These are phyloP conservation scores for Polygonum aviculare DNA, from an alignment of 148 eudicot genomes.

Conservation along the genomic window DNA sequence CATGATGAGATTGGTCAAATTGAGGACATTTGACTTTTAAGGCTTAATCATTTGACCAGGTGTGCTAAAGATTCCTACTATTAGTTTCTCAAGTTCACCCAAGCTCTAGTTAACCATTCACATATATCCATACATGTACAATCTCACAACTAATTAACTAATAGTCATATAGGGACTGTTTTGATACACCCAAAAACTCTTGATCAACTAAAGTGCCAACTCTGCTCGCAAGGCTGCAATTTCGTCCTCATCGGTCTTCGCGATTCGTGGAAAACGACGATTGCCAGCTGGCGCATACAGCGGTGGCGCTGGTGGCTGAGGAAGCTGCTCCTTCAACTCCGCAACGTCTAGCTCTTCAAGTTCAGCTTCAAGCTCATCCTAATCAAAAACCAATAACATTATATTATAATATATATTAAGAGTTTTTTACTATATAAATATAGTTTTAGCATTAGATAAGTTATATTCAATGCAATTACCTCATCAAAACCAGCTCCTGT, in stretches of 20 bases:
- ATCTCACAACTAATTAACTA: too few relatives aligned
- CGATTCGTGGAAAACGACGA: slow-evolving; percentile 16
- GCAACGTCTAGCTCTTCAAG: slow-evolving; percentile 28
- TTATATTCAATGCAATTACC: not conserved
- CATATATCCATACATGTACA: too few relatives aligned
- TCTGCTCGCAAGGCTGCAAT: slow-evolving; percentile 62
- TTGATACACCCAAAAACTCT: too few relatives aligned
- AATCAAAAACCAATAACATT: not conserved
- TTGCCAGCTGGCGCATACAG: slow-evolving; percentile 12
- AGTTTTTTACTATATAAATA: not conserved
- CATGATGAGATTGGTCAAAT: too few relatives aligned
- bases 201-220: slow-evolving; percentile 37
- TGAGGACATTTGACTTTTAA: too few relatives aligned
- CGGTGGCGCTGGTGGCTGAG: slow-evolving; percentile 20
- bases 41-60: too few relatives aligned
- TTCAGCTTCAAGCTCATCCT: slow-evolving; percentile 38
- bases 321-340: slow-evolving; percentile 31
- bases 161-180: too few relatives aligned
- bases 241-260: slow-evolving; percentile 60
- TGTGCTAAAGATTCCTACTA: too few relatives aligned
- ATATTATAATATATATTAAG: not conserved
- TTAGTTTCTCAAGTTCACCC: too few relatives aligned
- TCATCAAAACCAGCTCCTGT: slow-evolving; percentile 29
- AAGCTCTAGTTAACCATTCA: too few relatives aligned
- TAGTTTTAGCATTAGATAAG: too few relatives aligned